These are phyloP conservation scores for Coemansia guatemalensis DNA, from an alignment of 192 early-diverging fungal species.

Conservation along the genomic window DNA sequence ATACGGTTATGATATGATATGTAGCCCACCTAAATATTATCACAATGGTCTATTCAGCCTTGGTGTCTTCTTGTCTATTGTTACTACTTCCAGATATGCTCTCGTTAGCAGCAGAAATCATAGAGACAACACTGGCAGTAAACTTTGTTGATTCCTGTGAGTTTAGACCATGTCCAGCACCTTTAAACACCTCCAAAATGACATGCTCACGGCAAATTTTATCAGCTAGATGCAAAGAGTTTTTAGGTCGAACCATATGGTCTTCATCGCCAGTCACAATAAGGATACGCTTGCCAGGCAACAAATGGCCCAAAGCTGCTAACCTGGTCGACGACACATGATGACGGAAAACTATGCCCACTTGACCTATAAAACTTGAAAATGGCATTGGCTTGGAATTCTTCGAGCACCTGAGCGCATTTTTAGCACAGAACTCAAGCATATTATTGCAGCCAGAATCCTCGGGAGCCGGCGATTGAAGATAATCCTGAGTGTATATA, in stretches of 20 bases:
- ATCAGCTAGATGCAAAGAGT: slow-evolving; percentile 42
- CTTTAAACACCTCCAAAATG: slow-evolving; percentile 34
- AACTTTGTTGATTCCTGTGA: slow-evolving; percentile 34
- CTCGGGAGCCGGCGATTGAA: slow-evolving; percentile 34
- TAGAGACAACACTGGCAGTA: slow-evolving; percentile 20
- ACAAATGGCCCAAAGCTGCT: slow-evolving; percentile 19
- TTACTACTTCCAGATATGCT: too few species aligned
- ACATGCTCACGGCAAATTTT: slow-evolving; percentile 41
- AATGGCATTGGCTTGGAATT: slow-evolving; percentile 47
- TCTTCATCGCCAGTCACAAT: slow-evolving; percentile 48
- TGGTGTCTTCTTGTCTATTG: too few species aligned
- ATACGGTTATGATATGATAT: too few species aligned
- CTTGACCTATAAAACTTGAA: slow-evolving; percentile 35
- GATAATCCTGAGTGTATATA: slow-evolving; percentile 35
- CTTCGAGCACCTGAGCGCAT: slow-evolving; percentile 31
- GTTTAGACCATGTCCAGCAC: slow-evolving; percentile 37
- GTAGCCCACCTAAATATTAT: too few species aligned
- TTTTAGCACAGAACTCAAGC: slow-evolving; percentile 35
- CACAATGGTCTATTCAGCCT: too few species aligned
- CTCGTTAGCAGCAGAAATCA: slow-evolving; percentile 18
- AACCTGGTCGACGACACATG: slow-evolving; percentile 41
- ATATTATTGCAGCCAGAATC: slow-evolving; percentile 29
- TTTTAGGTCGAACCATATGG: slow-evolving; percentile 40
- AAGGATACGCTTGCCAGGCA: slow-evolving; percentile 45
- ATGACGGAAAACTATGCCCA: slow-evolving; percentile 43